A percentile compares a stretch with the other conserved stretches of the same genome.
phyloP scores from a whole-genome alignment of 495 filamentous ascomycete genomes.

The Opeltia flavorubescens region DNA sequence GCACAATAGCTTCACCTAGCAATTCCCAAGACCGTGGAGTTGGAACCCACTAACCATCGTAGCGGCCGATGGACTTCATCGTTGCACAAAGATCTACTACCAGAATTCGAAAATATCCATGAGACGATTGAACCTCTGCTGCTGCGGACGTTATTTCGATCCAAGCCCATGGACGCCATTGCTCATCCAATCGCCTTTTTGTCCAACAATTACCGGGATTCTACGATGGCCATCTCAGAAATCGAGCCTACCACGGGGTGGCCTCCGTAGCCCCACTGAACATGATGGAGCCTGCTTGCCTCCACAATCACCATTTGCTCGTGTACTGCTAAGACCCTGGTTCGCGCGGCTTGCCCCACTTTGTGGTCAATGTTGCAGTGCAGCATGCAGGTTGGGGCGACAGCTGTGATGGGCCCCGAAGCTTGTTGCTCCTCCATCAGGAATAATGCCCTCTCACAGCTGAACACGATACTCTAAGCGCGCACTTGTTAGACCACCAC shows the following conservation, averaged over 20 bases:
- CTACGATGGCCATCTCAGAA: no score
- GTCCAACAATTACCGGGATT: background rate
- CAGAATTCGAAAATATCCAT: no score
- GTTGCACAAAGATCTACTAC: background rate
- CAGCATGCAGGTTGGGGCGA: slow-evolving; percentile 12
- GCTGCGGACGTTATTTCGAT: no score
- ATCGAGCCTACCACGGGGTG: no score
- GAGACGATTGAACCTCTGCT: no score
- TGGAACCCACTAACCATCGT: slow-evolving; percentile 1
- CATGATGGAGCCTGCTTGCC: background rate
- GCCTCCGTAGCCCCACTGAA: no score
- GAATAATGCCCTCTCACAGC: background rate
- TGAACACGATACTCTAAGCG: no score
- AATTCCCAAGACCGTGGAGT: background rate
- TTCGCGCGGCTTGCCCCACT: background rate
- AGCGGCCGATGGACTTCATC: slow-evolving; percentile 4
- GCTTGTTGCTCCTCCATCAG: background rate
- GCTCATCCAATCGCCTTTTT: background rate
- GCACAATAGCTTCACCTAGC: slow-evolving; percentile 1
- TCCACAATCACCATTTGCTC: background rate
- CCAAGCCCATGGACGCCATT: no score
- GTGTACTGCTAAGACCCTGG: background rate
- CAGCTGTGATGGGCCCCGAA: background rate
- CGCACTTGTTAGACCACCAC: no score
- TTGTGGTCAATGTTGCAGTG: slow-evolving; percentile 13